Percentiles rank a stretch among this genome's conserved stretches.
These are phyloP conservation scores for Corynascus novoguineensis DNA, from an alignment of 495 filamentous ascomycete species.

Conservation along the genomic window DNA sequence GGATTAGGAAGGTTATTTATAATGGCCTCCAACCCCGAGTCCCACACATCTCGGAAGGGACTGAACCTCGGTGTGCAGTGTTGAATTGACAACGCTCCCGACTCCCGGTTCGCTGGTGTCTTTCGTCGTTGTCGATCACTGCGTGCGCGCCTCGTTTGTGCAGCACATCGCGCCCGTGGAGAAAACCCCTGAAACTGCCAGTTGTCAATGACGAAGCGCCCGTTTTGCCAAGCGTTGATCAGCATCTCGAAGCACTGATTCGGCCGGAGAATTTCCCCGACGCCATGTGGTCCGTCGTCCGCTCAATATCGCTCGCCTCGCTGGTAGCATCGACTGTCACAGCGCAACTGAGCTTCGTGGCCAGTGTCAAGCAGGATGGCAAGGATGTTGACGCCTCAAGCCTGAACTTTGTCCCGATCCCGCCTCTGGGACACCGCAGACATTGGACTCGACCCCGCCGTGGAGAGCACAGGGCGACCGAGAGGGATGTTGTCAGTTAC, in stretches of 20 bases:
- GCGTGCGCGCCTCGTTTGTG: background rate
- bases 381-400: conserved; percentile 10
- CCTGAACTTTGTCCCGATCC: conserved; percentile 16
- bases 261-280: background rate
- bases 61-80: background rate
- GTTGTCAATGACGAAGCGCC: background rate
- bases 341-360: conserved; percentile 21
- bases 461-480: background rate
- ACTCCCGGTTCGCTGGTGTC: background rate
- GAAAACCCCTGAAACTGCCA: background rate
- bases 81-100: background rate
- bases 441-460: conserved; percentile 1
- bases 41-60: background rate
- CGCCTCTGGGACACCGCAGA: conserved; percentile 18
- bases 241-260: background rate
- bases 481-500: conserved; percentile 22
- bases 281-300: conserved; percentile 20
- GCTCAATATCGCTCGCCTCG: conserved; percentile 10
- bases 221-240: conserved; percentile 1
- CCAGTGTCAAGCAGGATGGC: conserved; percentile 18
- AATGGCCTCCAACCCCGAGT: background rate
- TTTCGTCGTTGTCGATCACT: background rate
- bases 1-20: conserved; percentile 11
- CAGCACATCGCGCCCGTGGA: background rate
- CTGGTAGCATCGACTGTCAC: conserved; percentile 13